Base-by-base conservation (phyloP, 2,329 filamentous ascomycete species). In the Verticillium klebahnii region DNA sequence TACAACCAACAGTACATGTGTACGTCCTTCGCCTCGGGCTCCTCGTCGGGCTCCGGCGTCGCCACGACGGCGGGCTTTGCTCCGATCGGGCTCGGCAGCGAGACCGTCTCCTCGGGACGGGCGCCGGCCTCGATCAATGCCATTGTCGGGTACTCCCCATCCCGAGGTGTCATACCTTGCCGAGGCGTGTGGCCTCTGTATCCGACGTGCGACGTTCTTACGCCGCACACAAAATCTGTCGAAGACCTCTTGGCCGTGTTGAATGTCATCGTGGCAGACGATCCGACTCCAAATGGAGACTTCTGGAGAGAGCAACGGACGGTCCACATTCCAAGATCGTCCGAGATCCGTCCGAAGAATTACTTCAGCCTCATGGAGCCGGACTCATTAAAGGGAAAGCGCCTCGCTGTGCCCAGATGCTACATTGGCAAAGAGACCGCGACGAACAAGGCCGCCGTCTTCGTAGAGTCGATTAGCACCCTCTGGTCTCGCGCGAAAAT, bases 261-360 rank as follows among this genome's bases (percentile, higher is more conserved):
- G 3, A 74, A 80, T 60, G 74, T 81, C 4, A 71, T 84, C 58
- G 72, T 70, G 1, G 69, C 74, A 1, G 82, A 84, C 62, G n/a
- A 67, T n/a, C 19, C 45, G n/a, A 50, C 45, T n/a, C 19, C 45
- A 23, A 4, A 50, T 85, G 78, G 3, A 72, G 83, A 87, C 63
- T 86, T 87, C 65, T 86, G 83, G 78, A 74, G 82, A 4, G 74
- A 80, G 17, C 84, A 87, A 61, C 70, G 69, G 0, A 77, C 77
- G 58, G 71, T 85, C 0, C 50, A 71, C 1, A 67, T 85, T 1
- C 76, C 78, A 0, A 64, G 64, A 1, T 64, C 71, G 0, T 69
- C 70, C 12, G 66, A 71, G 6, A 65, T 72, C 2, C 71, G 72
- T 0, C 74, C 77, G 2, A 40, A 68, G 1, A 73, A 74, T 23